Evolutionary conservation across 2,329 filamentous ascomycete genomes (phyloP), one percentile per base, ranked within the genome.

Genomic region (Mycogone perniciosa): DNA sequence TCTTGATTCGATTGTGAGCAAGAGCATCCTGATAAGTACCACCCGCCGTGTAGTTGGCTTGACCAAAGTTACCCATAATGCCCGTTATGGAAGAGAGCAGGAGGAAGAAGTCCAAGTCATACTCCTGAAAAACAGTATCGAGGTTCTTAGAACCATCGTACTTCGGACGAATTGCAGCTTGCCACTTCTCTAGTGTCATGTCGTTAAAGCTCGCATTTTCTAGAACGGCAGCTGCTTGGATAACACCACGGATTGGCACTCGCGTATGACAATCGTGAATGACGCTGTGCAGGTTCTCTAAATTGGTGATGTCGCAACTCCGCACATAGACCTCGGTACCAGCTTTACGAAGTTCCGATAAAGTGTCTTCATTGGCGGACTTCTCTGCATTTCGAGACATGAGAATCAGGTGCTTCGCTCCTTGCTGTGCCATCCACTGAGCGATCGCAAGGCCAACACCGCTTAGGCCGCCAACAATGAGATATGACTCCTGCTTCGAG

Each of bases 1-100:
- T 38, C 6, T 20, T 38, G 2, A 41, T 33, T 5, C 57, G 48
- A 31, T 55, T 47, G 13, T 50, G 54, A 1, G 56, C 55, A 2
- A 62, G 46, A 4, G 54, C 55, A 33, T 62, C 60, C 7, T 65
- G 63, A 57, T 62, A 69, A 0, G 60, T 55, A 34, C 60, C 59
- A 9, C 60, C 64, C 0, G 65, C 64, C 0, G 65, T 56, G 54
- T 75, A 75, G 53, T 71, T 72, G 39, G 63, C 60, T 42, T 73
- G 70, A 0, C 57, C 59, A 5, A 59, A 53, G 26, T 62, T 60
- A 1, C 67, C 70, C 3, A 66, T 45, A 6, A 68, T 54, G 9
- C 62, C 64, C 0, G 60, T 57, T 34, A 67, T 50, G 7, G 69
- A 72, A 5, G 65, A 67, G 1, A 67, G 54, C 49, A 65, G 51